Evolutionary conservation across 768 basidiomycete species (phyloP).

Genomic region (Artomyces pyxidatus): DNA sequence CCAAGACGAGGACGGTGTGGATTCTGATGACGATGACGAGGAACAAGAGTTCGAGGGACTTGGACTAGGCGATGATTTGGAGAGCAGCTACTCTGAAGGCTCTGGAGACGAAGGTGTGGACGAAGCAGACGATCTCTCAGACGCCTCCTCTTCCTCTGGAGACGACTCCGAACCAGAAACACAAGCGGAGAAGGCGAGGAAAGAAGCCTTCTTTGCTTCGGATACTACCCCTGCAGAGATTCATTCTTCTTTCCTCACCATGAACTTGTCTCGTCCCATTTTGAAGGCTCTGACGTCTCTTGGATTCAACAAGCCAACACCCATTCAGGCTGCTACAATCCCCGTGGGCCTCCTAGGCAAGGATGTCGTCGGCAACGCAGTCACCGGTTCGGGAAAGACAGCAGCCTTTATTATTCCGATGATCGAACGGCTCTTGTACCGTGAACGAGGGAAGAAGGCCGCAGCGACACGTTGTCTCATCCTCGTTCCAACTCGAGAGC

Average conservation of each 20-base stretch:
- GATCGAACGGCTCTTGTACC: slow-evolving; percentile 84
- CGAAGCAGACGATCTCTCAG: slow-evolving; percentile 17
- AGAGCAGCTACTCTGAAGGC: slow-evolving; percentile 17
- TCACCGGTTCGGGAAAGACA: slow-evolving; percentile 97
- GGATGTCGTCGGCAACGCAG: slow-evolving; percentile 92
- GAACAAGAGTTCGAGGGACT: slow-evolving; percentile 25
- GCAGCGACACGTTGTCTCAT: slow-evolving; percentile 86
- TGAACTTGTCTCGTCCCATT: slow-evolving; percentile 94
- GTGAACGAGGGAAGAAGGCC: slow-evolving; percentile 82
- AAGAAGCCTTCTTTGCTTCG: slow-evolving; percentile 83
- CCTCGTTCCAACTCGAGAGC: slow-evolving; percentile 89
- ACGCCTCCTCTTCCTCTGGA: slow-evolving; percentile 43
- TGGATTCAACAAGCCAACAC: slow-evolving; percentile 79
- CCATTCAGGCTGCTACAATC: slow-evolving; percentile 91
- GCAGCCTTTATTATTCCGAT: slow-evolving; percentile 95
- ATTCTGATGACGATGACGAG: slow-evolving; percentile 27
- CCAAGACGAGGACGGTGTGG: slow-evolving; percentile 25
- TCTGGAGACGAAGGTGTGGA: slow-evolving; percentile 16
- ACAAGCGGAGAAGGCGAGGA: slow-evolving; percentile 54
- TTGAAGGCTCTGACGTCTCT: slow-evolving; percentile 84
- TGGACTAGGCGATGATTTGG: slow-evolving; percentile 22
- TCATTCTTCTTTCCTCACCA: slow-evolving; percentile 80
- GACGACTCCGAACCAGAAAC: slow-evolving; percentile 57
- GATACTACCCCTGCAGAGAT: slow-evolving; percentile 34
- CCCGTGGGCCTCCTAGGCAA: slow-evolving; percentile 92